Evolutionary conservation across 345 rosid genomes (phyloP), one percentile per base, ranked within the genome.

Genomic region (Geranium brycei): DNA sequence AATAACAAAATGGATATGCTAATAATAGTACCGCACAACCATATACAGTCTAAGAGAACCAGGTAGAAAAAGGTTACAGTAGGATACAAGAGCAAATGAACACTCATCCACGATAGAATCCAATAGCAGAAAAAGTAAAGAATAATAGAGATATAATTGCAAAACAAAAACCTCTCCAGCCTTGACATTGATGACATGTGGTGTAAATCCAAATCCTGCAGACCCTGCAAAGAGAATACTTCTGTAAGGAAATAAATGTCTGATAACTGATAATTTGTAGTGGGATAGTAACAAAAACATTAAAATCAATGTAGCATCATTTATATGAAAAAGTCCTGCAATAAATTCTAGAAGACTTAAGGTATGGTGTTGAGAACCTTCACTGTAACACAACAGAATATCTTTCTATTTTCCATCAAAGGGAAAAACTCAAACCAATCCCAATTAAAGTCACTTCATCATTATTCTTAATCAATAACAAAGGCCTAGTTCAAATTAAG

Each of bases 151-250:
- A 17, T 17, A 53, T 23, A 65, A 67, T 63, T 62, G 67, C 53
- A 8, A 11, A 47, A 3, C 53, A 57, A 71, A 75, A 76, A 85
- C 91, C 91, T 85, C 91, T 78, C 91, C 91, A 17, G 83, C 76
- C 70, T 83, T 83, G 57, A 85, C 91, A 58, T 75, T 78, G 71
- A 85, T 83, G 64, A 85, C 71, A 65, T 85, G 84, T 11, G 91
- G 91, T 0, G 77, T 77, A 67, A 85, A 83, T 41, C 86, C 86
- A 70, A 74, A 23, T 60, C 86, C 83, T 8, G 72, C 65, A 19
- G 79, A 64, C 59, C 88, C 91, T 85, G 88, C 71, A 75, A 69
- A 16, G 18, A 16, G 19, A 57, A 57, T 4, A 57, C 18, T n/a
- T 57, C 19, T 57, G 19, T 57, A 57, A 57, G 59, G 18, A 17